Base-by-base conservation (phyloP, 139 green algal genomes). In the Prasinococcaceae sp. region DNA sequence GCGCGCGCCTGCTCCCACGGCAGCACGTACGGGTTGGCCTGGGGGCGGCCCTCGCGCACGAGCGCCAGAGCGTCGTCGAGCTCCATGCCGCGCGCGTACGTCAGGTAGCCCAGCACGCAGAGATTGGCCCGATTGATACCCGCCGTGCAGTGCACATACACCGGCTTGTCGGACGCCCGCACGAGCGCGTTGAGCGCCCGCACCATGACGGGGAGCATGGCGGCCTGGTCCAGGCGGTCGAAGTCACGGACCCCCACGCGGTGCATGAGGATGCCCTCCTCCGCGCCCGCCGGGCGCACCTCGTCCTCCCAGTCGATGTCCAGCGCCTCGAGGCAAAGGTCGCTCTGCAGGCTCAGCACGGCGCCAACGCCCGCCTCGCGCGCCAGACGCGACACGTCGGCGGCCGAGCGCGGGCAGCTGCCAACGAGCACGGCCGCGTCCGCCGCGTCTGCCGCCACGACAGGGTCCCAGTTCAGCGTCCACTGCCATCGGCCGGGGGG, bases 61-160 rank as follows among this genome's bases (percentile, higher is more conserved):
- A 59, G n/a, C 2, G 47, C 25, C 44, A 76, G 9, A 10, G 75
- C 71, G 19, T 69, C 55, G 3, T 78, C 47, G 26, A 78, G 49
- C 6, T 37, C 20, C 44, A 63, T 55, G 23, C 65, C 69, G 55
- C 69, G 42, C 14, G 20, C 3, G 3, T 78, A 88, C 4, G 79
- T 88, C 16, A 84, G 58, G 55, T 84, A 84, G 10, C 74, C 77
- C 3, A 88, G 47, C 4, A 77, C 70, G 1, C 72, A 79, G 16
- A 88, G 70, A 2, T 69, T 73, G 17, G 79, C 79, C 9, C 79
- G 65, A 53, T 88, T 88, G 72, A 88, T 88, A 14, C 79, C 79
- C 19, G 79, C 79, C 6, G 79, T 88, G 65, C 79, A 88, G 65
- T 88, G 79, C 23, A 84, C 75, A 65, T 88, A 88, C 44, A 78